Base-by-base conservation (phyloP, 2,329 filamentous ascomycete genomes). In the Aspergillus intermedius region DNA sequence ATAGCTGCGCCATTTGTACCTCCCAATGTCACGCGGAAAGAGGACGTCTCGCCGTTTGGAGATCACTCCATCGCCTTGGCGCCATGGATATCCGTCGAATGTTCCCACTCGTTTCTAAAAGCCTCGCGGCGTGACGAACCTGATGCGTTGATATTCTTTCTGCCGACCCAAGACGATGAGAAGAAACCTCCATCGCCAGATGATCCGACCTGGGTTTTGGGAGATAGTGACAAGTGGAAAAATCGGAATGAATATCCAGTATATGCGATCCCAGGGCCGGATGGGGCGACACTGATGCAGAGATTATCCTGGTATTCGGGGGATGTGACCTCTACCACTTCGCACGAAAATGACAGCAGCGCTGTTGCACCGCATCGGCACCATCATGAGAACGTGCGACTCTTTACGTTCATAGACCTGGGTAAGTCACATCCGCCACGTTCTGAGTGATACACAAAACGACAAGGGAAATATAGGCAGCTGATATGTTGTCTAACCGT, bases 41-140 rank as follows among this genome's bases (percentile, higher is more conserved):
- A 69, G n/a, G 78, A 93, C 60, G 79, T 96, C 13, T 76, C 77
- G 0, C 77, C 78, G 44, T 64, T 66, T 17, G 82, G 86, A 56
- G 89, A 88, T 65, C 82, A 85, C 48, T 75, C 90, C 45, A 81
- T 96, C 58, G 91, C 87, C 23, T 72, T 96, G 46, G 91, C 88
- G 21, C 91, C 91, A 23, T 97, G 91, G 91, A 82, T 89, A 58
- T 86, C 78, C 53, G 72, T 77, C 6, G 73, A 81, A 22, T 98
- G 91, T 64, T 86, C 88, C 10, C 70, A 77, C 48, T 79, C 84
- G 41, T 95, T 89, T 64, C 77, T 97, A 42, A 70, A 76, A 15
- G 72, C 74, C 10, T 78, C 78, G 2, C 76, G 80, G 17, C 78
- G 80, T n/a, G 80, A 84, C 55, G 77, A 80, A 21, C 75, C 85